phyloP scores from a whole-genome alignment of 2,329 filamentous ascomycete species.

The Xylariaceae sp. region DNA sequence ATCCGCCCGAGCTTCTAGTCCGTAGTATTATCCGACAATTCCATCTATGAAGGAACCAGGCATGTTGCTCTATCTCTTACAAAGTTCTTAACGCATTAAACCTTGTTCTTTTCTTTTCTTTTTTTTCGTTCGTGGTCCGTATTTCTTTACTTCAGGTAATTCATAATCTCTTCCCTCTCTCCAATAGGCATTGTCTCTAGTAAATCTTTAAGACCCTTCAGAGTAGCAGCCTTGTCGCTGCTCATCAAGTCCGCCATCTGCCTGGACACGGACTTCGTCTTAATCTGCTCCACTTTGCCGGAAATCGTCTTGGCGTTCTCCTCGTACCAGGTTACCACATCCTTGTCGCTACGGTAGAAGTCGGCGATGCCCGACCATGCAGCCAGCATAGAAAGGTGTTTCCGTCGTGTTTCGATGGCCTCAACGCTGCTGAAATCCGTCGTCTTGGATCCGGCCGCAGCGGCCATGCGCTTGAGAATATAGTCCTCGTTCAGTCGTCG shows the following conservation, averaged over 20 bases:
- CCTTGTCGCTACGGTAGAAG: conserved; percentile 74
- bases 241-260: conserved; percentile 45
- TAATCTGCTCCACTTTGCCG: conserved; percentile 79
- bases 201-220: conserved; percentile 83
- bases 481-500: conserved; percentile 96
- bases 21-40: neutral
- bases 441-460: conserved; percentile 36
- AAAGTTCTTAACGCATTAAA: neutral
- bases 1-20: too few species aligned
- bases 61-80: neutral
- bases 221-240: conserved; percentile 58
- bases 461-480: conserved; percentile 82
- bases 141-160: conserved; percentile 47
- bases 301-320: conserved; percentile 80
- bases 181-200: conserved; percentile 80
- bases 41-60: neutral
- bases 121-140: neutral
- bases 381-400: conserved; percentile 70
- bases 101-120: neutral
- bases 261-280: conserved; percentile 61
- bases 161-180: conserved; percentile 80
- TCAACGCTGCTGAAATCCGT: conserved; percentile 31
- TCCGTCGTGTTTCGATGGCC: conserved; percentile 51
- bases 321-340: conserved; percentile 93
- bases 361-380: conserved; percentile 77